These are phyloP conservation scores for Colletotrichum sojae DNA, from an alignment of 2,329 filamentous ascomycete genomes.

Conservation along the genomic window DNA sequence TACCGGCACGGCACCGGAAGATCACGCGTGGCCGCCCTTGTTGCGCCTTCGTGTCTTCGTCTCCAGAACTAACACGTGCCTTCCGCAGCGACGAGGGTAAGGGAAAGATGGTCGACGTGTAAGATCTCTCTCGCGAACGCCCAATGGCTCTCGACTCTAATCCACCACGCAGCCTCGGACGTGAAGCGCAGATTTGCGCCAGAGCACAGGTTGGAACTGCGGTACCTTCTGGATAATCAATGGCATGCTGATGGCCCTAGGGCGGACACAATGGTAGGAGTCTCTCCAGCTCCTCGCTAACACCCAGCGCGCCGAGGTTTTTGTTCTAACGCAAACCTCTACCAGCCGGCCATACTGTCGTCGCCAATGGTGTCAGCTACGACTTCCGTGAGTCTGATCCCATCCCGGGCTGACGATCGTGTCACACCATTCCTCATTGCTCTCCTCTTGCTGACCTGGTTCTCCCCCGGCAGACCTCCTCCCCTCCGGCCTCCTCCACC, in stretches of 20 bases:
- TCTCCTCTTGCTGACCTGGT: slow-evolving; percentile 43
- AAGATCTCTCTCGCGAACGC: slow-evolving; percentile 42
- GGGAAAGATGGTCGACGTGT: slow-evolving; percentile 55
- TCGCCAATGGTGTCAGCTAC: slow-evolving; percentile 41
- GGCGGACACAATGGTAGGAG: slow-evolving; percentile 50
- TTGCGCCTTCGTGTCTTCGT: slow-evolving; percentile 20
- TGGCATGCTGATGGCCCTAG: slow-evolving; percentile 43
- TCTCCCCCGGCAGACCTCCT: slow-evolving; percentile 70
- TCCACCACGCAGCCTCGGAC: slow-evolving; percentile 43
- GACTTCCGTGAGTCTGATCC: slow-evolving; percentile 42
- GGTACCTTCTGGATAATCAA: slow-evolving; percentile 37
- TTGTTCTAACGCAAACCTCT: slow-evolving; percentile 38
- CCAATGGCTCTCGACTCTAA: slow-evolving; percentile 40
- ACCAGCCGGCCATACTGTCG: slow-evolving; percentile 41
- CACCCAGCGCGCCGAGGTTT: slow-evolving; percentile 17
- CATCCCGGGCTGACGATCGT: not conserved
- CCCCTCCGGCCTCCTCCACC: slow-evolving; percentile 80
- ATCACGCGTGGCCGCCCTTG: not conserved
- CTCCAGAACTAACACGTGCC: slow-evolving; percentile 26
- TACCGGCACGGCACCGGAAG: not conserved
- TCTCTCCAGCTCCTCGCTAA: slow-evolving; percentile 38
- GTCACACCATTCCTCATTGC: slow-evolving; percentile 25
- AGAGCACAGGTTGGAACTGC: slow-evolving; percentile 39
- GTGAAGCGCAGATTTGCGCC: slow-evolving; percentile 42
- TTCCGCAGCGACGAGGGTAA: slow-evolving; percentile 54